phyloP scores from a whole-genome alignment of 805 yeast species.

The Ascoidea tarda region DNA sequence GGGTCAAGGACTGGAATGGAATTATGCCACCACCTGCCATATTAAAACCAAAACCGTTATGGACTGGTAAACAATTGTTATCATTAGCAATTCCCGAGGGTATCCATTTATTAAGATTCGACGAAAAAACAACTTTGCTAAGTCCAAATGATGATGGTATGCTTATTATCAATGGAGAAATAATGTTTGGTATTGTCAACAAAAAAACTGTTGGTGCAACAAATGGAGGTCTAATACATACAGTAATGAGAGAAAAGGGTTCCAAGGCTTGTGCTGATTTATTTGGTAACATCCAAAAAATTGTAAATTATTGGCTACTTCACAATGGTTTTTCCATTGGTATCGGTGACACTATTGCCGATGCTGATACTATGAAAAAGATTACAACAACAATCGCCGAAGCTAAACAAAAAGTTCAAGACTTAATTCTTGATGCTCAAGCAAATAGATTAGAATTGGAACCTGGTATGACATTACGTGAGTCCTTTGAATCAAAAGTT shows the following conservation, averaged over 20 bases:
- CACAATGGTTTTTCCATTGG: conserved; percentile 98
- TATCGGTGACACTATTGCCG: conserved; percentile 99
- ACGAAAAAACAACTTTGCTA: conserved; percentile 69
- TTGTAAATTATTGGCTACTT: conserved; percentile 90
- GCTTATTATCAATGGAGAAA: conserved; percentile 90
- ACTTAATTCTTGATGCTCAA: conserved; percentile 86
- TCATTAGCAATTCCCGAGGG: conserved; percentile 94
- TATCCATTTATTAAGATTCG: conserved; percentile 86
- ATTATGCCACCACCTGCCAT: conserved; percentile 93
- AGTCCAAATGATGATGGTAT: conserved; percentile 93
- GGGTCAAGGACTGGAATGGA: conserved; percentile 99
- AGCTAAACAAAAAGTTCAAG: conserved; percentile 91
- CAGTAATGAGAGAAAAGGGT: conserved; percentile 96
- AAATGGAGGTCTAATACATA: conserved; percentile 94
- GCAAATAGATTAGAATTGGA: conserved; percentile 80
- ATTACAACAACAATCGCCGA: conserved; percentile 87
- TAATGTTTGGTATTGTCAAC: conserved; percentile 95
- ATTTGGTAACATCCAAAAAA: conserved; percentile 87
- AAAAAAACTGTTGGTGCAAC: conserved; percentile 98
- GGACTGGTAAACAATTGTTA: conserved; percentile 94
- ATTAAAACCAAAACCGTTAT: conserved; percentile 84
- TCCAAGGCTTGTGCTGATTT: conserved; percentile 79
- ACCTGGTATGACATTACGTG: conserved; percentile 99
- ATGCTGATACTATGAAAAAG: conserved; percentile 86
- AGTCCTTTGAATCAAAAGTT: conserved; percentile 95